Base-by-base conservation (phyloP, 2,329 filamentous ascomycete genomes). In the Verticillium nubilum region DNA sequence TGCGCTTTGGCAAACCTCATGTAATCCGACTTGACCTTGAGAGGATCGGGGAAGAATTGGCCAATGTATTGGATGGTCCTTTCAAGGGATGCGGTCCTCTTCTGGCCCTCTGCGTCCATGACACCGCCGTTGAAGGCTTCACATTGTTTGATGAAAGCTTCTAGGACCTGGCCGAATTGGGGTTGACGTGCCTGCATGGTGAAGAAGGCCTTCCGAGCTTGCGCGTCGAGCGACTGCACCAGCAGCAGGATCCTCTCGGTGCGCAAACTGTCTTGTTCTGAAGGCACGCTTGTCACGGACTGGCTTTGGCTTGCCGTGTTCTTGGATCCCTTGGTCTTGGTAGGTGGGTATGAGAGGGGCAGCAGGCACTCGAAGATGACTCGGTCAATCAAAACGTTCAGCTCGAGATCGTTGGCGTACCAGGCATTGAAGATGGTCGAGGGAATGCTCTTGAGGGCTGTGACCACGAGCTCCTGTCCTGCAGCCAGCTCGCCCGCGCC, bases 1-100 rank as follows among this genome's bases (percentile, higher is more conserved):
- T 98, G 91, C 66, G 88, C 82, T 73, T 94, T 97, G 37, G 92
- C 92, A 70, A 97, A 98, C 67, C 91, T 96, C 76, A 91, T 88
- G 13, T 99, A 78, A 72, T 98, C 92, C 17, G 86, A 84, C 33
- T 84, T 85, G 19, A 90, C 88, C 65, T 89, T 86, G 57, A 84
- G 72, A 0, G 86, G 76, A 66, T 99, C 94, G 0, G 93, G 91
- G 58, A 96, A 85, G 59, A 88, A 88, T 63, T 86, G 86, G 4
- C 87, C 82, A 50, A 97, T 78, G 69, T 88, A 91, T 57, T 88
- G 81, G 52, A 96, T 86, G 13, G 92, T 85, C 65, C 83, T 87
- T 60, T 86, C 85, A 29, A 99, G 81, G 59, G 87, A 87, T 10
- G 80, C 78, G 66, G 92, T 92, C 65, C 88, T 81, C 64, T 82